Evolutionary conservation across 2,329 filamentous ascomycete species (phyloP).

Genomic region (Coleophoma eucalyptorum): DNA sequence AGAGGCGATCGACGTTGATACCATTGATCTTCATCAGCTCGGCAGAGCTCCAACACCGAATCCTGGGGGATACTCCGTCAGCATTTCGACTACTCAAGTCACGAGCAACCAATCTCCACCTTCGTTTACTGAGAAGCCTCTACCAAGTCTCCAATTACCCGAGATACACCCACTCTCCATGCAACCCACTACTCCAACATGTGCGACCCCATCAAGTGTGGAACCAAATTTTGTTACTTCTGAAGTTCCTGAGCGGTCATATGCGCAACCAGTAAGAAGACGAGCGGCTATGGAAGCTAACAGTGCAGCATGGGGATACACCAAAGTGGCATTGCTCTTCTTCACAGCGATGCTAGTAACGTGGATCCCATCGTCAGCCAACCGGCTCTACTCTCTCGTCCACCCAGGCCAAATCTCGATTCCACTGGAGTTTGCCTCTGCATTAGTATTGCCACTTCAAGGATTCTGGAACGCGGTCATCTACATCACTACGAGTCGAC

Average conservation of each 20-base stretch:
- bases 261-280: neutral
- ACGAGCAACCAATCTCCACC: no score
- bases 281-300: conserved; percentile 33
- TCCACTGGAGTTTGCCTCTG: conserved; percentile 64
- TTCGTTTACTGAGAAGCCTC: no score
- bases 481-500: conserved; percentile 67
- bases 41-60: neutral
- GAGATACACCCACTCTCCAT: no score
- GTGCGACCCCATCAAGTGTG: neutral
- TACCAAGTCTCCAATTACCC: no score
- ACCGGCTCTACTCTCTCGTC: conserved; percentile 68
- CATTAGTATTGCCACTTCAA: conserved; percentile 74
- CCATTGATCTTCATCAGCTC: conserved; percentile 8
- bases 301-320: conserved; percentile 65
- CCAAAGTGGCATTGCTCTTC: conserved; percentile 68
- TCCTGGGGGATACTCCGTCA: conserved; percentile 4
- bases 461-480: conserved; percentile 83
- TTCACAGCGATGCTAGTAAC: conserved; percentile 69
- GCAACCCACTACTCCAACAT: no score
- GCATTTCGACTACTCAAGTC: neutral
- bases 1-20: conserved; percentile 33
- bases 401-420: conserved; percentile 48
- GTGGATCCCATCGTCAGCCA: conserved; percentile 75
- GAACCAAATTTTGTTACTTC: neutral
- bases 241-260: no score